Percentiles rank a stretch among this genome's conserved stretches.
Evolutionary conservation across 768 basidiomycete genomes (phyloP).

Genomic region (Tremella yokohamensis): DNA sequence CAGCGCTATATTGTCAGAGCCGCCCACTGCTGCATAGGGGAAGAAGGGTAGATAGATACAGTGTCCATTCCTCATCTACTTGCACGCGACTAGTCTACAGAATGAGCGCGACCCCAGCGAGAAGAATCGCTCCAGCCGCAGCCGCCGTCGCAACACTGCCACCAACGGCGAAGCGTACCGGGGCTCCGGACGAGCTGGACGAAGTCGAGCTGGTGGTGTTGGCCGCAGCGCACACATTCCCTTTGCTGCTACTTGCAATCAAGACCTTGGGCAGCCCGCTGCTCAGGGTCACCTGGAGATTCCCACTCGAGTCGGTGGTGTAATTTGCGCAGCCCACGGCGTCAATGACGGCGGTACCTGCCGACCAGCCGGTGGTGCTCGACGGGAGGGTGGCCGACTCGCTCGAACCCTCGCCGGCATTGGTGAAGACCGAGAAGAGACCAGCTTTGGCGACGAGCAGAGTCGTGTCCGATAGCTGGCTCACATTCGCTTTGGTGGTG

Average conservation of each 20-base stretch:
- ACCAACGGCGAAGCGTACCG: too few species aligned
- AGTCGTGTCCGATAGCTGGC: slow-evolving; percentile 27
- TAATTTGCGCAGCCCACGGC: slow-evolving; percentile 36
- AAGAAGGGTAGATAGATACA: too few species aligned
- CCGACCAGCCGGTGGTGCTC: slow-evolving; percentile 28
- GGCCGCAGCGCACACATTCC: slow-evolving; percentile 20
- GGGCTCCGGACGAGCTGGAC: neutral
- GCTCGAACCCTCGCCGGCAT: slow-evolving; percentile 32
- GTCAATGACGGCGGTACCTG: slow-evolving; percentile 35
- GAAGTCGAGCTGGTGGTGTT: neutral
- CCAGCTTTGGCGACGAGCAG: slow-evolving; percentile 43
- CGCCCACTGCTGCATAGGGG: too few species aligned
- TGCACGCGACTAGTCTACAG: too few species aligned
- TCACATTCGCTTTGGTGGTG: slow-evolving; percentile 39
- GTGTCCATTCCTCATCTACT: too few species aligned
- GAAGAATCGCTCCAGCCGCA: too few species aligned
- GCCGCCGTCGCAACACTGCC: too few species aligned
- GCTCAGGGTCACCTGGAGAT: slow-evolving; percentile 32
- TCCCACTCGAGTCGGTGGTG: slow-evolving; percentile 37
- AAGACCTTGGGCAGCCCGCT: slow-evolving; percentile 40
- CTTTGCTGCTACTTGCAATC: slow-evolving; percentile 31
- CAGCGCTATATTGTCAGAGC: too few species aligned
- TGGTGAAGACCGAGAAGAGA: slow-evolving; percentile 43
- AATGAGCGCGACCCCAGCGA: too few species aligned
- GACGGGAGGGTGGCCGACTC: slow-evolving; percentile 26